Percentiles rank a stretch among this genome's conserved stretches.
Evolutionary conservation across 768 basidiomycete species (phyloP).

Genomic region (Tulasnella sp.): DNA sequence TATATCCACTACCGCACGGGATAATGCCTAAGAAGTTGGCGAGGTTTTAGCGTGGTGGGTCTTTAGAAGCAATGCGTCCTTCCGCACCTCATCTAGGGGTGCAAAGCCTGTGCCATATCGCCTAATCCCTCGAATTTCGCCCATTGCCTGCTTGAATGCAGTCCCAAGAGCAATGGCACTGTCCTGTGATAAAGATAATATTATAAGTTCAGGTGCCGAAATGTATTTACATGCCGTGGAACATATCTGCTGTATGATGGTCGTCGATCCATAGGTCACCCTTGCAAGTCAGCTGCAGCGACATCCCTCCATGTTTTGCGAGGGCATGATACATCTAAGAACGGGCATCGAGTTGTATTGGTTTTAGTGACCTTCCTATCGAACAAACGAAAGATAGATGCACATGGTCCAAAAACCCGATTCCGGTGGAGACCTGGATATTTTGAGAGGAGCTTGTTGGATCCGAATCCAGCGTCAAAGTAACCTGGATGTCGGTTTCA

Average conservation of each 20-base stretch:
- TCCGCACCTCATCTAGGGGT: conserved; percentile 85
- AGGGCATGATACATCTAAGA: conserved; percentile 93
- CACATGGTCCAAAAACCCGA: conserved; percentile 99
- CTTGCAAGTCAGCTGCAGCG: conserved; percentile 82
- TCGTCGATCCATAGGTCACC: conserved; percentile 98
- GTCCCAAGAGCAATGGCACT: conserved; percentile 81
- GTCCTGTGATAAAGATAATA: conserved; percentile 55
- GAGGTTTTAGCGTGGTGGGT: background rate
- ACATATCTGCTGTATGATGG: conserved; percentile 91
- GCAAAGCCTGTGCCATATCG: conserved; percentile 96
- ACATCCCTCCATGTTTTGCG: conserved; percentile 95
- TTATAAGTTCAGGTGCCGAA: background rate
- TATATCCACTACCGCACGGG: conserved; percentile 95
- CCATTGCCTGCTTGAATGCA: conserved; percentile 92
- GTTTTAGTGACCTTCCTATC: too few species aligned
- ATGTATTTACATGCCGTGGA: background rate
- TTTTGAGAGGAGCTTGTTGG: conserved; percentile 58
- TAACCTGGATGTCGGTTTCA: conserved; percentile 87
- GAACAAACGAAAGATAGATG: conserved; percentile 33
- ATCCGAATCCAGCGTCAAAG: conserved; percentile 73
- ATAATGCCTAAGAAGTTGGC: conserved; percentile 63
- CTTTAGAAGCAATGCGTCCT: background rate
- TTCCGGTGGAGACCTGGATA: conserved; percentile 87
- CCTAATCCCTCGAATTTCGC: conserved; percentile 89
- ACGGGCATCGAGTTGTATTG: background rate